Base-by-base conservation (phyloP, 768 basidiomycete species). In the Podaxis mareebaensis region DNA sequence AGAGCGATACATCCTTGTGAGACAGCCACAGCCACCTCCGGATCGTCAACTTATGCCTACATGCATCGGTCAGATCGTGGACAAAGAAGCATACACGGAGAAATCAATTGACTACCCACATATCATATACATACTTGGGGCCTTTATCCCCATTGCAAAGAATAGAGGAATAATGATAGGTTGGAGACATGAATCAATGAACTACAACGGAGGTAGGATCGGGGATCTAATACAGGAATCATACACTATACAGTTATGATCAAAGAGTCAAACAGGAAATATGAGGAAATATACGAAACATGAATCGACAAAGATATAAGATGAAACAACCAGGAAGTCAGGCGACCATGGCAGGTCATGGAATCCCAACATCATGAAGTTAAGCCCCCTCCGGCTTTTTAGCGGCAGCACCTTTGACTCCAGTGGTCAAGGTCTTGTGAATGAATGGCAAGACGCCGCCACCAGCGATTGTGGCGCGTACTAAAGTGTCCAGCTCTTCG, bases 401-500 rank as follows among this genome's bases (percentile, higher is more conserved):
- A 60, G 72, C 76, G 3, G 71, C 61, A 44, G 66, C 66, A 7
- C 75, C 74, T 74, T 86, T 86, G 54, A 76, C 74, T 51, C 78
- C 79, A 26, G 77, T 75, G 2, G 90, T 92, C 64, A 94, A 81
- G 66, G 82, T 86, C 83, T 92, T 92, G 83, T 94, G 92, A 67
- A 94, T 93, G 79, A 93, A 94, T 20, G 92, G 92, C 64, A 93
- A 71, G 2, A 93, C 92, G 74, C 92, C 92, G 72, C 92, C 92
- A 46, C 92, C 92, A 12, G 95, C 93, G 69, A 97, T 96, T 3
- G 96, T 97, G 3, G 95, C 96, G 59, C 89, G 87, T 30, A 99
- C 95, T 64, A 99, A 87, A 17, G 87, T 90, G 73, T 98, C 96
- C n/a, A 98, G 88, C 72, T 98, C 96, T 75, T 97, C 95, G 75